Evolutionary conservation across 306 rosid genomes (phyloP).

Genomic region (Urtica urens): DNA sequence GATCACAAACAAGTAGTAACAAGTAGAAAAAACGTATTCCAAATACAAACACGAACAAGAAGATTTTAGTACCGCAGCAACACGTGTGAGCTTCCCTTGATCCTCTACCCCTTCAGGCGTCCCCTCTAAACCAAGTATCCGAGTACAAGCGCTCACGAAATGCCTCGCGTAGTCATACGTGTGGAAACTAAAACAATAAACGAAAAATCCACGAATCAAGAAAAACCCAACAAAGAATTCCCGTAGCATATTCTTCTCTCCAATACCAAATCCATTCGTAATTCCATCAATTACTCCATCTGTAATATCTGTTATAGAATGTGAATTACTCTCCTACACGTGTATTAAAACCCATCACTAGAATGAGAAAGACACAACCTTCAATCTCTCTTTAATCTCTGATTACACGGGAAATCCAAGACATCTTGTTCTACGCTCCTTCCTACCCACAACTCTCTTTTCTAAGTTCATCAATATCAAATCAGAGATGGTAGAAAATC

Average conservation of each 20-base stretch:
- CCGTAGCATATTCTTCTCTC: no score
- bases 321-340: no score
- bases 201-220: no score
- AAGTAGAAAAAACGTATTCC: slow-evolving; percentile 5
- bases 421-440: no score
- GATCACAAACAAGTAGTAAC: slow-evolving; percentile 20
- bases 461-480: no score
- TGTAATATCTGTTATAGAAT: no score
- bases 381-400: no score
- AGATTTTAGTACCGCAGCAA: slow-evolving; percentile 71
- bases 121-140: slow-evolving; percentile 90
- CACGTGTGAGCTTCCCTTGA: slow-evolving; percentile 91
- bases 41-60: slow-evolving; percentile 9
- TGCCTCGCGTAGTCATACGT: slow-evolving; percentile 98
- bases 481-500: slow-evolving; percentile 6
- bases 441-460: no score
- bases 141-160: slow-evolving; percentile 95
- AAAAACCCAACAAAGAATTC: slow-evolving; percentile 19
- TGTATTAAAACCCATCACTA: no score
- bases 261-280: not conserved
- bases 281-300: not conserved
- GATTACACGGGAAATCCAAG: no score
- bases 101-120: slow-evolving; percentile 99
- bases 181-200: slow-evolving; percentile 83
- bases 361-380: no score